Base-by-base conservation (phyloP, 2,329 filamentous ascomycete genomes). In the Madurella fahalii region DNA sequence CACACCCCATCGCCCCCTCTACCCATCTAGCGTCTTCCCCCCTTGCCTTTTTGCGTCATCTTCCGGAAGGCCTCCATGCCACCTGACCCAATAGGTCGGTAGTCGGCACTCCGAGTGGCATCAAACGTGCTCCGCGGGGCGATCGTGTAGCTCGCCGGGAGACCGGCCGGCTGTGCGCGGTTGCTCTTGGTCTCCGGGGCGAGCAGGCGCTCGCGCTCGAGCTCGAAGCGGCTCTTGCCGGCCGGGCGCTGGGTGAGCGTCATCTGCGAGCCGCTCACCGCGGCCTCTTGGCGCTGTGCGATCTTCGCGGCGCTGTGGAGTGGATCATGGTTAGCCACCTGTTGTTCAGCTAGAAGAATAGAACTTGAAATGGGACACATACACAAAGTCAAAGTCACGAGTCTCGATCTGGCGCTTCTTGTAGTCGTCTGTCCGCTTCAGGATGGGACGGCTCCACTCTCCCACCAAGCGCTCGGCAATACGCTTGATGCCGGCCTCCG, bases 341-440 rank as follows among this genome's bases (percentile, higher is more conserved):
- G 25, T 31, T 15, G n/a, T 40, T 4, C 1, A 44, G 2, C 37
- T 12, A 16, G 16, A 18, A 5, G 17, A 18, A 31, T n/a, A n/a
- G n/a, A 8, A 12, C n/a, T 18, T 32, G 30, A 11, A 37, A 37
- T 37, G 32, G 40, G 46, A 58, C 54, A 77, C 80, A 54, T 77
- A 85, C 83, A 79, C 73, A 63, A 83, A 79, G 66, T 86, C 83
- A 60, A 82, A 85, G 51, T 85, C 82, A 56, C 80, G 80, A 15
- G 81, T 84, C 65, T 84, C 77, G 41, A 86, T 75, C 58, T 81
- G 80, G 18, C 89, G 85, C 77, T 96, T 94, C 74, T 90, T 92
- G 76, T 95, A 96, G 71, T 96, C 91, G 65, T 96, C 91, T 58
- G 89, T 95, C 63, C 91, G 86, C 75, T 95, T 93, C 51, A 99